Evolutionary conservation across 1,139 yeast species (phyloP).

Genomic region (Sugiyamaella neomexicana): DNA sequence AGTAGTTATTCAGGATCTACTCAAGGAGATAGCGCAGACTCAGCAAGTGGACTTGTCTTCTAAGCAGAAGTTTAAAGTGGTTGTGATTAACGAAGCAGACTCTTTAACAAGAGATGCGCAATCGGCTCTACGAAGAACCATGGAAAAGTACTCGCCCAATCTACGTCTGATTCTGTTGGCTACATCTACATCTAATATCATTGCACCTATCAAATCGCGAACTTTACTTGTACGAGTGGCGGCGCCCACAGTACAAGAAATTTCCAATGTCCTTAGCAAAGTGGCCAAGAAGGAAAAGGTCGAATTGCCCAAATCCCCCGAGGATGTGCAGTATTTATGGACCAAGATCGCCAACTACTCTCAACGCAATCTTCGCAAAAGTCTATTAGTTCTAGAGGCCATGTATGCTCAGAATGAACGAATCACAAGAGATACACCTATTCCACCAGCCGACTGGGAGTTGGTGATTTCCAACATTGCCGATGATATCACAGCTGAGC

Average conservation of each 20-base stretch:
- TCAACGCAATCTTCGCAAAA: conserved; percentile 73
- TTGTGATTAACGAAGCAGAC: conserved; percentile 93
- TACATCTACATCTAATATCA: conserved; percentile 86
- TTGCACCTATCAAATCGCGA: conserved; percentile 92
- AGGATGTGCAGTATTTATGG: conserved; percentile 44
- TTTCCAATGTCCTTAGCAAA: conserved; percentile 51
- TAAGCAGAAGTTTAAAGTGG: conserved; percentile 83
- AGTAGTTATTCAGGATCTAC: conserved; percentile 87
- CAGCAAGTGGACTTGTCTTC: conserved; percentile 83
- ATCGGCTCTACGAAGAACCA: conserved; percentile 68
- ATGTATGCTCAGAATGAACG: conserved; percentile 62
- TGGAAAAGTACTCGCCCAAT: conserved; percentile 93
- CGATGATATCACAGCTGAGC: conserved; percentile 54
- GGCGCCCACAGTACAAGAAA: conserved; percentile 68
- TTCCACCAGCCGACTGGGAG: conserved; percentile 84
- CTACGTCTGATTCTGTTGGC: conserved; percentile 82
- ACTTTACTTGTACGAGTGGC: conserved; percentile 83
- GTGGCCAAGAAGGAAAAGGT: conserved; percentile 62
- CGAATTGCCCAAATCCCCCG: conserved; percentile 47
- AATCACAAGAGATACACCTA: conserved; percentile 40
- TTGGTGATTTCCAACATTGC: conserved; percentile 68
- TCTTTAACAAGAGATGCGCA: conserved; percentile 92
- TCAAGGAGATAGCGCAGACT: conserved; percentile 92
- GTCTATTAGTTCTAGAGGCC: conserved; percentile 80
- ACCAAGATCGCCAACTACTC: conserved; percentile 55